phyloP scores from a whole-genome alignment of 73 alveolate species.

The Urostyla sp. region DNA sequence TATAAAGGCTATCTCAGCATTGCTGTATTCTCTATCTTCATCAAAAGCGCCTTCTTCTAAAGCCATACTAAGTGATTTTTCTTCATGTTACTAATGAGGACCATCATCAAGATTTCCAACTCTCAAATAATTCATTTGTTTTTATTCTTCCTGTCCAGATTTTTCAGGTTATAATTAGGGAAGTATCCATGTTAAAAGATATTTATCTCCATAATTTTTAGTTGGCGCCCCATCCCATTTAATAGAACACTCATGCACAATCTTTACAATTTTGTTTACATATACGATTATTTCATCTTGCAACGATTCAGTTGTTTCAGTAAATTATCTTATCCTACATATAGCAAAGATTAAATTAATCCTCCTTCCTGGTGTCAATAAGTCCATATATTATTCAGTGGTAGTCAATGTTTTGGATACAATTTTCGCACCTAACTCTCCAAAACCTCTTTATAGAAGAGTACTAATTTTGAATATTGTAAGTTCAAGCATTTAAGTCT shows the following conservation, averaged over 20 bases:
- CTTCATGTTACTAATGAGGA: no score
- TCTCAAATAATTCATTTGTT: no score
- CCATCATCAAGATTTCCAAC: no score
- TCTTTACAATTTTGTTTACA: constrained; percentile 77
- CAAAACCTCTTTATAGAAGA: constrained; percentile 78
- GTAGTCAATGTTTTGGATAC: constrained; percentile 53
- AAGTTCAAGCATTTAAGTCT: constrained; percentile 73
- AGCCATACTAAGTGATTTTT: no score
- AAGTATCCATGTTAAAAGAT: constrained; percentile 63
- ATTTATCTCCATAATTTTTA: constrained; percentile 68
- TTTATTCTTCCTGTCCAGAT: no score
- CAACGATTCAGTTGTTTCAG: constrained; percentile 77
- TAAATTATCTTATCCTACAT: constrained; percentile 73
- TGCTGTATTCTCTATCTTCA: neutral
- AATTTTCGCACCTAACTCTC: constrained; percentile 73
- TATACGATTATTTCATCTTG: constrained; percentile 80
- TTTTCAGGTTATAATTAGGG: no score
- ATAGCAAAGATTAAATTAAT: constrained; percentile 65
- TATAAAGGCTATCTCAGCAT: neutral
- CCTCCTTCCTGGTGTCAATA: constrained; percentile 54
- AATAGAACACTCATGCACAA: constrained; percentile 69
- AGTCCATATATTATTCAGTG: constrained; percentile 54
- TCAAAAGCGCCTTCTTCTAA: no score
- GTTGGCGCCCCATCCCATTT: constrained; percentile 74
- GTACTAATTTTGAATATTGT: constrained; percentile 71